phyloP scores from a whole-genome alignment of 1,284 basidiomycete genomes.

The Austroboletus sp. region DNA sequence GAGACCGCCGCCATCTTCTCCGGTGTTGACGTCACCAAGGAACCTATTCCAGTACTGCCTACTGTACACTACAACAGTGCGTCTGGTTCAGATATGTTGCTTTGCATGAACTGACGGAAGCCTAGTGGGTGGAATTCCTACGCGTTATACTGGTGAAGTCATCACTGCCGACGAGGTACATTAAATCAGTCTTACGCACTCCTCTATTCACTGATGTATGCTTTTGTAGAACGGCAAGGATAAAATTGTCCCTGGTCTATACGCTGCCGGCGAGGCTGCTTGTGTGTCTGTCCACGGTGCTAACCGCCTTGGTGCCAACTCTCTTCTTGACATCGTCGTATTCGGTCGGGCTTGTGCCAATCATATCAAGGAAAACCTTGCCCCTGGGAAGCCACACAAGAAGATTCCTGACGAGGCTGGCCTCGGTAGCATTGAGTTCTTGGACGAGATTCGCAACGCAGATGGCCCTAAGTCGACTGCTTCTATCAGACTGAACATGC shows the following conservation, averaged over 20 bases:
- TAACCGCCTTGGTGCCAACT: constrained; percentile 99
- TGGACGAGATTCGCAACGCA: constrained; percentile 85
- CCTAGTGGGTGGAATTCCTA: constrained; percentile 97
- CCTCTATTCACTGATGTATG: constrained; percentile 1
- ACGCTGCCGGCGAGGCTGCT: constrained; percentile 97
- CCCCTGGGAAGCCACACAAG: constrained; percentile 89
- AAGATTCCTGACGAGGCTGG: constrained; percentile 85
- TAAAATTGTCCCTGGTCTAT: constrained; percentile 91
- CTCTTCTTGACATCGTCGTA: constrained; percentile 96
- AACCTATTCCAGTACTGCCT: constrained; percentile 94
- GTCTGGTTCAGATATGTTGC: constrained; percentile 22
- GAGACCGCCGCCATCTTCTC: constrained; percentile 99
- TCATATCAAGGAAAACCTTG: constrained; percentile 90
- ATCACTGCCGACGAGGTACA: constrained; percentile 69
- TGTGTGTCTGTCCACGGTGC: constrained; percentile 99
- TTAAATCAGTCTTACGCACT: neutral
- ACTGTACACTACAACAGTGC: constrained; percentile 94
- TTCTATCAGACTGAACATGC: constrained; percentile 90
- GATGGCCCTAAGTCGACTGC: constrained; percentile 83
- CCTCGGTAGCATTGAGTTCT: constrained; percentile 76
- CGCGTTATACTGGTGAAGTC: constrained; percentile 96
- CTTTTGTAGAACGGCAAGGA: constrained; percentile 70
- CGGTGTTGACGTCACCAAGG: constrained; percentile 99
- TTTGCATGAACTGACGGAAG: constrained; percentile 16
- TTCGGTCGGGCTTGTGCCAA: constrained; percentile 98